These are phyloP conservation scores for Neurospora sp. DNA, from an alignment of 495 filamentous ascomycete species.

Conservation along the genomic window DNA sequence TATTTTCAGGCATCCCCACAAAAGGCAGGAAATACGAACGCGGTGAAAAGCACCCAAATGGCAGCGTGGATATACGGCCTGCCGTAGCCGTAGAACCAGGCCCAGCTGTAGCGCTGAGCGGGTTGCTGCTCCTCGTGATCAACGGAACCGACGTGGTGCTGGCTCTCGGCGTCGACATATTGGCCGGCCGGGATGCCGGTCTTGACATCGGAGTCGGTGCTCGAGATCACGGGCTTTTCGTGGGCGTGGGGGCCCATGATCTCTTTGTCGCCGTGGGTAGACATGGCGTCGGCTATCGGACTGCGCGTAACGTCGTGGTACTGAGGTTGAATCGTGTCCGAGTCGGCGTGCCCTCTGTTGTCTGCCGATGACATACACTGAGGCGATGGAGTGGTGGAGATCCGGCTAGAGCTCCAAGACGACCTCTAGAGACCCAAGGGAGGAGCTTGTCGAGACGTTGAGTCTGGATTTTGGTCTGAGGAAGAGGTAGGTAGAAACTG, in stretches of 20 bases:
- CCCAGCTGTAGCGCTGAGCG: not conserved
- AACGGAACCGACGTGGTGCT: not conserved
- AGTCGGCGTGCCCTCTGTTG: not conserved
- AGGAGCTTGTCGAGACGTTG: not conserved
- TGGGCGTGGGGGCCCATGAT: not conserved
- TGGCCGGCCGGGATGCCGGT: not conserved
- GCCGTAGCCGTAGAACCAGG: not conserved
- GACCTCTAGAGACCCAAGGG: not conserved
- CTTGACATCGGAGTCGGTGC: not conserved
- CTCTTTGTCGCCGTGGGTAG: not conserved
- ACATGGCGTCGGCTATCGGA: not conserved
- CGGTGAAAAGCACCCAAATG: slow-evolving; percentile 13
- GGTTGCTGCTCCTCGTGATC: not conserved
- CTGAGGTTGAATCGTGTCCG: not conserved
- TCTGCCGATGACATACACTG: not conserved
- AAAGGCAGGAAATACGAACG: slow-evolving; percentile 9
- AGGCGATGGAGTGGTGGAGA: not conserved
- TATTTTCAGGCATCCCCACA: not conserved
- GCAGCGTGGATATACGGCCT: slow-evolving; percentile 1
- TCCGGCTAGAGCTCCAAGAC: not conserved
- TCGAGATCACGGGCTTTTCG: not conserved
- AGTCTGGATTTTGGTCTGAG: not conserved
- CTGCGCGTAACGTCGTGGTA: not conserved
- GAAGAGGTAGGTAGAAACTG: not conserved
- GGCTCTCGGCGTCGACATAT: not conserved